Evolutionary conservation across 139 green algal genomes (phyloP), one percentile per base, ranked within the genome.

Genomic region (Chlorokybus atmophyticus): DNA sequence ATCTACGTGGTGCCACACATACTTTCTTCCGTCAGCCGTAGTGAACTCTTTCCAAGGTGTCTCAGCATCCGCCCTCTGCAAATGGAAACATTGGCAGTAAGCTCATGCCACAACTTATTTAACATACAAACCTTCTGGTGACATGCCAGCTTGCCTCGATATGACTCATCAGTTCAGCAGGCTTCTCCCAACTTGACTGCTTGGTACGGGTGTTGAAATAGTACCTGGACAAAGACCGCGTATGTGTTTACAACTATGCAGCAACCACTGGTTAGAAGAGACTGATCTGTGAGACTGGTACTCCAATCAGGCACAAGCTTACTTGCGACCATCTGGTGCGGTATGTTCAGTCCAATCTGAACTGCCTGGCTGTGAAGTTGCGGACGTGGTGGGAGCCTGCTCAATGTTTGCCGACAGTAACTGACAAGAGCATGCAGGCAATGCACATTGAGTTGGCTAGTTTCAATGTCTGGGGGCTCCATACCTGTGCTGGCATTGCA

Each of bases 311-410:
- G 19, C 19, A 47, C 19, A 47, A 47, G 19, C 19, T n/a, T n/a
- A 47, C 67, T 79, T 90, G 35, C 88, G 75, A 0, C 88, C 88
- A 44, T 88, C 81, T 0, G 86, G 85, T 4, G 83, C 79, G 0
- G 57, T 84, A 64, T 96, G 88, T 66, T 94, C 88, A 0, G 76
- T 86, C 88, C 88, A 96, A 1, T 84, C 32, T n/a, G n/a, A n/a
- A n/a, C n/a, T n/a, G n/a, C n/a, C n/a, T n/a, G n/a, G n/a, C n/a
- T n/a, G n/a, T n/a, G n/a, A n/a, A n/a, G n/a, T n/a, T n/a, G n/a
- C n/a, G n/a, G n/a, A n/a, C n/a, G n/a, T n/a, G n/a, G n/a, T n/a
- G n/a, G n/a, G n/a, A n/a, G n/a, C n/a, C n/a, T n/a, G n/a, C n/a
- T n/a, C n/a, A n/a, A n/a, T n/a, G n/a, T n/a, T n/a, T n/a, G n/a